Base-by-base conservation (phyloP, 345 rosid genomes). In the Hypericum perforatum region DNA sequence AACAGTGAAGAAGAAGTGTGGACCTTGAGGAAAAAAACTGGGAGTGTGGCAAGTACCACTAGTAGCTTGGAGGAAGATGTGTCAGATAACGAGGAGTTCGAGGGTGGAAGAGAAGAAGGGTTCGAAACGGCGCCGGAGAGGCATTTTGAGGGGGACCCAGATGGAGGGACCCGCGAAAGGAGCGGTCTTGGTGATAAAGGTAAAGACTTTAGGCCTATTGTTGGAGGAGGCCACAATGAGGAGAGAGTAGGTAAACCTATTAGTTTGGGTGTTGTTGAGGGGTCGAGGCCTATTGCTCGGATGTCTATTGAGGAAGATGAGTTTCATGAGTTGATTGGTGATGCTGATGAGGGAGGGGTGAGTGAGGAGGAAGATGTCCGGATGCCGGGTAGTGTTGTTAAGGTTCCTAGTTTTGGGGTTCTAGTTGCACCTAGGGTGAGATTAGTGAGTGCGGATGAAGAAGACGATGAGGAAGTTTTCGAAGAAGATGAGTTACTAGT, bases 261-360 rank as follows among this genome's bases (percentile, higher is more conserved):
- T n/a, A 22, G 32, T 22, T 22, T 22, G 32, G 32, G 32, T 22
- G 41, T 16, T 32, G 5, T n/a, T 7, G 48, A 16, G 7, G 43
- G 44, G 11, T 57, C 32, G 42, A 52, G 46, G 70, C 95, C 89
- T 6, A 52, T 83, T 57, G 92, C 92, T 0, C 64, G 64, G 49
- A 64, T 83, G 78, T 83, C 92, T 11, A 42, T 78, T 52, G 84
- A 89, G 41, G 86, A 78, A 61, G 95, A 81, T 60, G 81, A 62
- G 1, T 51, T 48, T 50, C 71, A 75, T 36, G 76, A 70, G 13
- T 41, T 63, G 45, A 44, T 65, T 41, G 63, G 59, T 50, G 77
- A 46, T 55, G 82, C 67, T 11, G 78, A 46, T 55, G 84, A 69
- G 11, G 78, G 59, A 22, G 7, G 42, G 16, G 59, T 5, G 56